These are phyloP conservation scores for Leccinum subgranulosum DNA, from an alignment of 768 basidiomycete genomes.

Conservation along the genomic window DNA sequence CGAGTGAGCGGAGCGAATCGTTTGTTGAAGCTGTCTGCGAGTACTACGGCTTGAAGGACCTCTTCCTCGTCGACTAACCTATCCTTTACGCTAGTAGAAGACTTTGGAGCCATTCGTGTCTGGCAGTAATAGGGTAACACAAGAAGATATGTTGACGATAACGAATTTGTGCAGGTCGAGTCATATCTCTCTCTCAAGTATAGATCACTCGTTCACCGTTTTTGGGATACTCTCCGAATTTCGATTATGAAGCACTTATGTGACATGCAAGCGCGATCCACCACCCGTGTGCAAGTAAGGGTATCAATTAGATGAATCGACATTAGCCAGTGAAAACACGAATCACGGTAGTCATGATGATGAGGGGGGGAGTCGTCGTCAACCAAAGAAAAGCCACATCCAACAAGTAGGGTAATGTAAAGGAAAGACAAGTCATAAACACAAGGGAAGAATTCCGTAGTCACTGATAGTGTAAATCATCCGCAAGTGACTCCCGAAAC, in stretches of 20 bases:
- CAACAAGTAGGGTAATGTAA: slow-evolving; percentile 47
- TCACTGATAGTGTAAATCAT: slow-evolving; percentile 35
- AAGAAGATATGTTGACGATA: background rate
- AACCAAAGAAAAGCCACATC: slow-evolving; percentile 58
- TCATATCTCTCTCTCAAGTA: slow-evolving; percentile 11
- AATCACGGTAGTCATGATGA: slow-evolving; percentile 64
- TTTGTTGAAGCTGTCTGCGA: slow-evolving; percentile 95
- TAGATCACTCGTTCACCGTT: background rate
- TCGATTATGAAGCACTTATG: slow-evolving; percentile 32
- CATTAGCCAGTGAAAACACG: slow-evolving; percentile 62
- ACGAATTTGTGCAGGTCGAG: slow-evolving; percentile 15
- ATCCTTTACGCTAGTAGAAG: slow-evolving; percentile 51
- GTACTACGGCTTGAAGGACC: slow-evolving; percentile 88
- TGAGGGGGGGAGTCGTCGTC: slow-evolving; percentile 50
- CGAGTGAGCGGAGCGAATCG: slow-evolving; percentile 89
- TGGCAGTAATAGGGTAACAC: background rate
- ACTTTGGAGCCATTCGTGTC: slow-evolving; percentile 62
- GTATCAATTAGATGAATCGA: slow-evolving; percentile 64
- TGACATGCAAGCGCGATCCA: slow-evolving; percentile 34
- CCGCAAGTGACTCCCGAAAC: slow-evolving; percentile 38
- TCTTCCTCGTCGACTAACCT: slow-evolving; percentile 75
- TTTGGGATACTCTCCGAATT: slow-evolving; percentile 15
- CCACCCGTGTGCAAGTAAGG: slow-evolving; percentile 33
- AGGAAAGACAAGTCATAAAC: slow-evolving; percentile 33
- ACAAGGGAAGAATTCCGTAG: slow-evolving; percentile 35